Conservation (phyloP, 108 stramenopile genomes). For the Discostella stelligeroides region DNA sequence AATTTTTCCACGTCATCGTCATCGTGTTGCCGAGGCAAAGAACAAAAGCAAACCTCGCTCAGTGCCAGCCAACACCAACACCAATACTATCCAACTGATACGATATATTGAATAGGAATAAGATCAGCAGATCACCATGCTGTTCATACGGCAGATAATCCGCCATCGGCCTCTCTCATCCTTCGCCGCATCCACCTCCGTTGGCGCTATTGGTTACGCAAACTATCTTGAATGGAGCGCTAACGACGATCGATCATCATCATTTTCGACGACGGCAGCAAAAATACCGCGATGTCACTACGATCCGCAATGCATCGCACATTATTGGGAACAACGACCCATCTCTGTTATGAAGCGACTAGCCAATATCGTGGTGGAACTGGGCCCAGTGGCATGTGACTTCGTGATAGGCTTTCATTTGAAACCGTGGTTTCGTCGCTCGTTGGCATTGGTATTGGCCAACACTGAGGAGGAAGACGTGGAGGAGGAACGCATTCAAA, state of each 20-base stretch:
- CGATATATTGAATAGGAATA: too few species aligned
- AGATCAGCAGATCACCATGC: too few species aligned
- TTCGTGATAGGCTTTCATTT: slow-evolving; percentile 50
- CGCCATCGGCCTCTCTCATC: slow-evolving; percentile 16
- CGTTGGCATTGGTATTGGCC: not conserved
- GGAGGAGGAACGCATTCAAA: not conserved
- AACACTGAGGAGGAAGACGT: not conserved
- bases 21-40: too few species aligned
- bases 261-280: slow-evolving; percentile 1
- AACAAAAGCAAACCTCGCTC: too few species aligned
- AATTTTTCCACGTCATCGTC: too few species aligned
- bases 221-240: slow-evolving; percentile 20
- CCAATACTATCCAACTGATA: too few species aligned
- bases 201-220: slow-evolving; percentile 12
- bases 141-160: too few species aligned
- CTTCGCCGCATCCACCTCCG: slow-evolving; percentile 5
- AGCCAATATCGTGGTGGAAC: slow-evolving; percentile 44
- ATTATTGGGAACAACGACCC: slow-evolving; percentile 78
- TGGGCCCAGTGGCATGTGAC: slow-evolving; percentile 54
- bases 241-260: slow-evolving; percentile 3
- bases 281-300: slow-evolving; percentile 51
- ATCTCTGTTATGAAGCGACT: slow-evolving; percentile 60
- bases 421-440: slow-evolving; percentile 13
- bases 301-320: slow-evolving; percentile 54
- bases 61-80: too few species aligned